phyloP scores from a whole-genome alignment of 1,284 basidiomycete species.

The Malassezia brasiliensis region DNA sequence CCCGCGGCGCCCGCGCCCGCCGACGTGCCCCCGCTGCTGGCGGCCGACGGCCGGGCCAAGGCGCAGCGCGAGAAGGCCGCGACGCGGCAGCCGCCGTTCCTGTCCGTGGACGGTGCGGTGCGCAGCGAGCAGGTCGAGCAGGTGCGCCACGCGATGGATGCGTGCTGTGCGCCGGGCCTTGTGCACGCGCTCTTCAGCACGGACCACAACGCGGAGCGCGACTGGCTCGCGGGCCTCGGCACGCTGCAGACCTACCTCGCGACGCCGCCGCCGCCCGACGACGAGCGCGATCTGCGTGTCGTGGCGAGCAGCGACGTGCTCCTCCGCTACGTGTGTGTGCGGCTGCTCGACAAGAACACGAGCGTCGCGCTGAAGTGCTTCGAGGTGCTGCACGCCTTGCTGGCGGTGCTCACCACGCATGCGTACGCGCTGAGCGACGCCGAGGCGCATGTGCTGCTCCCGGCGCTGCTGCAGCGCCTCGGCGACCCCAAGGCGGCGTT shows the following conservation, averaged over 20 bases:
- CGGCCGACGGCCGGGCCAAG: slow-evolving; percentile 65
- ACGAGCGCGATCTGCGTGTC: slow-evolving; percentile 61
- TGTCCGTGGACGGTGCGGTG: slow-evolving; percentile 64
- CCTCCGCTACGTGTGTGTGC: slow-evolving; percentile 86
- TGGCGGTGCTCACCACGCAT: slow-evolving; percentile 62
- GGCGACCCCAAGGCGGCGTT: slow-evolving; percentile 53
- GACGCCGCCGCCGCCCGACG: slow-evolving; percentile 47
- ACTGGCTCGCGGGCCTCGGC: slow-evolving; percentile 69
- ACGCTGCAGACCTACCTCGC: slow-evolving; percentile 66
- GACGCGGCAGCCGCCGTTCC: slow-evolving; percentile 51
- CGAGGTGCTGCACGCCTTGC: slow-evolving; percentile 71
- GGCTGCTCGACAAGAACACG: slow-evolving; percentile 83
- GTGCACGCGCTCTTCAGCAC: slow-evolving; percentile 70
- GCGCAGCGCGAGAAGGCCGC: slow-evolving; percentile 68
- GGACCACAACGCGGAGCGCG: slow-evolving; percentile 90
- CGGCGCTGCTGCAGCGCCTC: slow-evolving; percentile 66
- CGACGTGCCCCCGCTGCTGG: slow-evolving; percentile 56
- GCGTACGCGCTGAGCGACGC: slow-evolving; percentile 75
- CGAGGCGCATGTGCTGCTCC: slow-evolving; percentile 79
- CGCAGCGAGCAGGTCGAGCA: slow-evolving; percentile 78
- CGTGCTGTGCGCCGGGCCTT: slow-evolving; percentile 66
- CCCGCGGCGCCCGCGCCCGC: slow-evolving; percentile 13
- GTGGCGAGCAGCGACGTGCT: slow-evolving; percentile 83
- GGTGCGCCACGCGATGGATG: slow-evolving; percentile 83
- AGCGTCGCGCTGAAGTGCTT: slow-evolving; percentile 80